A percentile compares a stretch with the other conserved stretches of the same genome.
Evolutionary conservation across 129 eudicot genomes (phyloP).

Genomic region (Flaveria linearis): DNA sequence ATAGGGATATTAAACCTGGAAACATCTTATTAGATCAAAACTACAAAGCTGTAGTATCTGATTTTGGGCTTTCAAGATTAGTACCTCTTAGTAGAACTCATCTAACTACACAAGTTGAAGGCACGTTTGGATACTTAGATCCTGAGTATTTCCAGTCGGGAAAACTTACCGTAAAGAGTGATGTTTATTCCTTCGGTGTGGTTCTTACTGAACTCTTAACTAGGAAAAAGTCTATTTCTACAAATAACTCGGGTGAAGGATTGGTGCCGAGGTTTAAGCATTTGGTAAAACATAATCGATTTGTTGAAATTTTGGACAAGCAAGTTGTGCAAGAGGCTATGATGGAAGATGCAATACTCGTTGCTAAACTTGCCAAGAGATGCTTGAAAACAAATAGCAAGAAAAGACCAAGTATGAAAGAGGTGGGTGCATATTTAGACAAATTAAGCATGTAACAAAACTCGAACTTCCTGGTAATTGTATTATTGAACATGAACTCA

Average conservation of each 20-base stretch:
- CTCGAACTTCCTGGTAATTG: not conserved
- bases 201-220: constrained; percentile 42
- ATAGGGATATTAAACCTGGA: constrained; percentile 40
- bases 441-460: not conserved
- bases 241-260: constrained; percentile 4
- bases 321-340: constrained; percentile 29
- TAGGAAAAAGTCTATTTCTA: constrained; percentile 18
- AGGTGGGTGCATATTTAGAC: constrained; percentile 24
- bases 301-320: constrained; percentile 28
- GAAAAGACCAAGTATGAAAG: constrained; percentile 35
- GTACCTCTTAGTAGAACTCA: constrained; percentile 37
- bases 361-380: constrained; percentile 31
- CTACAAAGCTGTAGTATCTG: constrained; percentile 38
- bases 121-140: constrained; percentile 46
- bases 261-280: constrained; percentile 24
- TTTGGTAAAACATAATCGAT: constrained; percentile 2
- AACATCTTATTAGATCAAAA: constrained; percentile 44
- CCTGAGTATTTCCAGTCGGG: constrained; percentile 38
- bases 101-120: constrained; percentile 42
- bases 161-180: constrained; percentile 44
- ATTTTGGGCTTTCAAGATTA: constrained; percentile 44
- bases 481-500: no score
- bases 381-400: constrained; percentile 28
- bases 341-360: constrained; percentile 18
- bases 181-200: constrained; percentile 46